Conservation (phyloP, 345 rosid species). For the Brassica incana region DNA sequence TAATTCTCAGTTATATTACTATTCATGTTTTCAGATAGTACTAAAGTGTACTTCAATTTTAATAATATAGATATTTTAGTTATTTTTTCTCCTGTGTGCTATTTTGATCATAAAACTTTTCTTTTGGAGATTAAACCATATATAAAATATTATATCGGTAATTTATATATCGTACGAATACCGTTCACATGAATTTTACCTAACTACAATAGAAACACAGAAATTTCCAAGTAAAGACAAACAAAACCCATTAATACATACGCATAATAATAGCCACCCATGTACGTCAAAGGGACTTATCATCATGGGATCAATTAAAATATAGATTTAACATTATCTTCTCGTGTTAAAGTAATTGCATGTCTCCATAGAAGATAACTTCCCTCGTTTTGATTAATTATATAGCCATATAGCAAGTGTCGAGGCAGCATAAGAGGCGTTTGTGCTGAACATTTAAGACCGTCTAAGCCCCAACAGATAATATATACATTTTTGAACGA, state of each 20-base stretch:
- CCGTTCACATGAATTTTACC: background rate
- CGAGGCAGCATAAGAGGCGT: constrained; percentile 13
- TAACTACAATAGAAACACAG: background rate
- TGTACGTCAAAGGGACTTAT: constrained; percentile 21
- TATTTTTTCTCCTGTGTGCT: too few species aligned
- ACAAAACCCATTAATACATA: constrained; percentile 10
- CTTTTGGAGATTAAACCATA: too few species aligned
- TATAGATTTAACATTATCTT: background rate
- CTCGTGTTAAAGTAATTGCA: background rate
- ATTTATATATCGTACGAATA: background rate
- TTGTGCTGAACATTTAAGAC: constrained; percentile 27
- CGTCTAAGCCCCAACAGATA: background rate
- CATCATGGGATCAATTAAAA: constrained; percentile 5
- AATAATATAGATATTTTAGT: too few species aligned
- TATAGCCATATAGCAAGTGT: background rate
- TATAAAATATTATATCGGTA: too few species aligned
- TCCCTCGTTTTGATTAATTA: background rate
- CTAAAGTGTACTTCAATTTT: too few species aligned
- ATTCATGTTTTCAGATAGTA: too few species aligned
- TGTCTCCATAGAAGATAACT: constrained; percentile 18
- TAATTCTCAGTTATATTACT: too few species aligned
- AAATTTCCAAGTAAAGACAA: background rate
- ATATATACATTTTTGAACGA: background rate
- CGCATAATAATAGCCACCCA: constrained; percentile 25
- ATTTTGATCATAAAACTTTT: background rate